Evolutionary conservation across 805 yeast genomes (phyloP).

Genomic region (Candida ascalaphidarum): DNA sequence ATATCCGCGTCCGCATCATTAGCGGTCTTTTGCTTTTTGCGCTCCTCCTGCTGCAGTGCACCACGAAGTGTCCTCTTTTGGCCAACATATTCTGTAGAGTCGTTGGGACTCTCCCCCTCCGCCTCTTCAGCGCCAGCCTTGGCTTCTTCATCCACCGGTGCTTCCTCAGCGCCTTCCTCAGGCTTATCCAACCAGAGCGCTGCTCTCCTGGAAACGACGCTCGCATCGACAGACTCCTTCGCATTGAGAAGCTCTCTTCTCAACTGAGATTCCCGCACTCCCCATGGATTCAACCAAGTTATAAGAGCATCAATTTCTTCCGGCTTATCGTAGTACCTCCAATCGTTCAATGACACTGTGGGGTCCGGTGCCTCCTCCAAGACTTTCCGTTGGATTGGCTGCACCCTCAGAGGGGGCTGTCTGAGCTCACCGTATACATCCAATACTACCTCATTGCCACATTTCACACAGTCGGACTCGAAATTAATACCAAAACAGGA

Average conservation of each 20-base stretch:
- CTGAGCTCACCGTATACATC: too few species aligned
- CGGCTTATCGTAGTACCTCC: slow-evolving; percentile 64
- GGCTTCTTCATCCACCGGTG: slow-evolving; percentile 2
- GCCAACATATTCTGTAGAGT: too few species aligned
- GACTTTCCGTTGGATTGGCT: slow-evolving; percentile 43
- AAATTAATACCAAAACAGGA: too few species aligned
- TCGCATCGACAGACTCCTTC: slow-evolving; percentile 42
- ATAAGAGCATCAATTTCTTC: slow-evolving; percentile 50
- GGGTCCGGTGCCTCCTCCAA: slow-evolving; percentile 60
- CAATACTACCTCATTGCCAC: too few species aligned
- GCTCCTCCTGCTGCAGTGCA: slow-evolving; percentile 18
- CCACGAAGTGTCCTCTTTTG: too few species aligned
- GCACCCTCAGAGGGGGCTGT: too few species aligned
- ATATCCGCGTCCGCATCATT: slow-evolving; percentile 16
- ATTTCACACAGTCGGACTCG: too few species aligned
- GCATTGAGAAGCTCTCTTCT: slow-evolving; percentile 50
- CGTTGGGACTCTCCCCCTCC: slow-evolving; percentile 3
- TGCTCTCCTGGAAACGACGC: slow-evolving; percentile 52
- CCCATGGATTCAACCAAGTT: slow-evolving; percentile 69
- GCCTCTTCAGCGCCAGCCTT: slow-evolving; percentile 25
- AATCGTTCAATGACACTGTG: slow-evolving; percentile 41
- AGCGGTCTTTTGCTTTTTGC: slow-evolving; percentile 18
- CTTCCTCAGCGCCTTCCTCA: slow-evolving; percentile 19
- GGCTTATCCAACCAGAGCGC: slow-evolving; percentile 38
- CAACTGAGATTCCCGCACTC: slow-evolving; percentile 60